Conservation (phyloP, 768 basidiomycete species). For the Asterophora lycoperdoides region DNA sequence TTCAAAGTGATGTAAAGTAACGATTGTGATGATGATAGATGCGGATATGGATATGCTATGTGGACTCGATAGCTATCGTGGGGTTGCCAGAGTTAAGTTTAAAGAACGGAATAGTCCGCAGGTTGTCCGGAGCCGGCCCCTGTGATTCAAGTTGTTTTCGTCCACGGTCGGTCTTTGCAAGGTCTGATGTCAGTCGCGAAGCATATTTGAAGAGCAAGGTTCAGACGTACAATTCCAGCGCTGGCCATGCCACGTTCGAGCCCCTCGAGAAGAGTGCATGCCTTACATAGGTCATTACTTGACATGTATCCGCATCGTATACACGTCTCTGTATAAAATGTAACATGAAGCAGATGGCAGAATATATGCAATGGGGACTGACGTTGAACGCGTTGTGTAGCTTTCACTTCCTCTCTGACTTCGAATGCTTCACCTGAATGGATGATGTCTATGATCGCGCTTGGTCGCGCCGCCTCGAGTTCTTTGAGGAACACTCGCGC, state of each 20-base stretch:
- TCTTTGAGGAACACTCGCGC: conserved; percentile 94
- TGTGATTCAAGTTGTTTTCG: conserved; percentile 57
- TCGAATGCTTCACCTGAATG: conserved; percentile 94
- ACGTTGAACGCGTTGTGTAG: conserved; percentile 83
- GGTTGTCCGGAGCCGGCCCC: conserved; percentile 57
- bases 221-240: conserved; percentile 52
- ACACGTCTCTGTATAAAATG: conserved; percentile 66
- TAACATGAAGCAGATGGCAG: conserved; percentile 3
- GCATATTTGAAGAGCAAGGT: conserved; percentile 1
- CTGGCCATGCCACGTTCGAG: conserved; percentile 78
- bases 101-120: conserved; percentile 77
- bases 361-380: conserved; percentile 26
- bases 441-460: conserved; percentile 96
- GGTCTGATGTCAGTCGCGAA: conserved; percentile 1
- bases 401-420: conserved; percentile 79
- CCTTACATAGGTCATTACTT: conserved; percentile 95
- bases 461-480: conserved; percentile 89
- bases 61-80: conserved; percentile 35
- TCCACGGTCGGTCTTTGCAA: conserved; percentile 57
- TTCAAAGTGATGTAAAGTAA: too few species aligned
- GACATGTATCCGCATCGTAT: conserved; percentile 93
- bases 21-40: too few species aligned
- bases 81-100: conserved; percentile 42
- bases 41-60: too few species aligned
- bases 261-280: conserved; percentile 86